Evolutionary conservation across 2,329 filamentous ascomycete species (phyloP).

Genomic region (Ambrosiella beaveri): DNA sequence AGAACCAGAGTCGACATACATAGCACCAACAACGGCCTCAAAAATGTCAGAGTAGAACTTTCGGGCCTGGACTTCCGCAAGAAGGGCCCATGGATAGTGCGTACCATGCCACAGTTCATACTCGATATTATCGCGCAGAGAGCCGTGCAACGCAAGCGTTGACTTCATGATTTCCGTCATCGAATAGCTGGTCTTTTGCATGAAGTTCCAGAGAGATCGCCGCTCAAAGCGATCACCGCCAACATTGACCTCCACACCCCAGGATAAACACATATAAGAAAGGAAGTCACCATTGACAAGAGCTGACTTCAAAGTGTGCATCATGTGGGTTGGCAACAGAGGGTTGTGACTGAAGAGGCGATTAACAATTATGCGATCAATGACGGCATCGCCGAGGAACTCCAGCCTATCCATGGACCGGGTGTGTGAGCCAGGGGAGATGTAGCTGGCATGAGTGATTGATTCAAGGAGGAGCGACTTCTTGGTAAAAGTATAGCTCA

Average conservation of each 20-base stretch:
- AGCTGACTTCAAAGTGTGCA: conserved; percentile 61
- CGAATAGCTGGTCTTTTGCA: conserved; percentile 36
- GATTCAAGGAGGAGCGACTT: conserved; percentile 58
- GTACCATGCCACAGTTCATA: conserved; percentile 30
- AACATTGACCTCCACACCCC: neutral
- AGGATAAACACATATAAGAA: conserved; percentile 37
- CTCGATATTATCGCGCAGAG: conserved; percentile 31
- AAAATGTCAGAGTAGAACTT: conserved; percentile 78
- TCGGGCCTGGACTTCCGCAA: conserved; percentile 45
- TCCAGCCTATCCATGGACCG: conserved; percentile 55
- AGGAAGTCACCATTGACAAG: conserved; percentile 69
- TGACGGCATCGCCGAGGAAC: conserved; percentile 70
- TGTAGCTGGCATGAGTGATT: conserved; percentile 55
- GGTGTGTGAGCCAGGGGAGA: conserved; percentile 22
- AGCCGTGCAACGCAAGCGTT: conserved; percentile 26
- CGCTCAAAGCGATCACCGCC: conserved; percentile 13
- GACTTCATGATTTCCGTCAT: conserved; percentile 20
- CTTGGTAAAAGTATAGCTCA: conserved; percentile 57
- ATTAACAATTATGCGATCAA: conserved; percentile 59
- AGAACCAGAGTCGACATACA: conserved; percentile 64
- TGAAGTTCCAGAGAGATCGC: conserved; percentile 47
- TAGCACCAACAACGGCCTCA: conserved; percentile 62
- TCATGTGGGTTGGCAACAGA: conserved; percentile 32
- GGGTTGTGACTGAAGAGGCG: conserved; percentile 34
- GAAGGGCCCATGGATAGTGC: conserved; percentile 59